A percentile compares a stretch with the other conserved stretches of the same genome.
phyloP scores from a whole-genome alignment of 306 rosid species.

The Purshia tridentata region DNA sequence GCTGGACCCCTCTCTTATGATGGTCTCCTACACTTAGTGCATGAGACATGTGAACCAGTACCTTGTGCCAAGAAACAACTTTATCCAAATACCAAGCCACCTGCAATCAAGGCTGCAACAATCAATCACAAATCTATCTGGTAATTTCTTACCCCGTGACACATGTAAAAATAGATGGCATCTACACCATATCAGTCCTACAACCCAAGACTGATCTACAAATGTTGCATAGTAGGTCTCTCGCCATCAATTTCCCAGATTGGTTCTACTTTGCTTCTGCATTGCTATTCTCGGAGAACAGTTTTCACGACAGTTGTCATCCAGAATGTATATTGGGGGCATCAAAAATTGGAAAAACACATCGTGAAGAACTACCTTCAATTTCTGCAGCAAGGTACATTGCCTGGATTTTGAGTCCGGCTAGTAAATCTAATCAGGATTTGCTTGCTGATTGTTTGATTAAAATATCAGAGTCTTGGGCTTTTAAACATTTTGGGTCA shows the following conservation, averaged over 20 bases:
- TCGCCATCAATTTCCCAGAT: slow-evolving; percentile 43
- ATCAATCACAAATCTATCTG: slow-evolving; percentile 40
- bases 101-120: slow-evolving; percentile 10
- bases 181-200: slow-evolving; percentile 13
- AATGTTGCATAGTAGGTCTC: slow-evolving; percentile 34
- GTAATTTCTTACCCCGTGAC: slow-evolving; percentile 31
- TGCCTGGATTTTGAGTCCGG: slow-evolving; percentile 40
- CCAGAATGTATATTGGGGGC: slow-evolving; percentile 10
- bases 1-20: slow-evolving; percentile 32
- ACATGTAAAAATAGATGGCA: slow-evolving; percentile 17
- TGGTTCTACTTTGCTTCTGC: slow-evolving; percentile 44
- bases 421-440: slow-evolving; percentile 25
- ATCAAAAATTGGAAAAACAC: slow-evolving; percentile 10
- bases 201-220: slow-evolving; percentile 10
- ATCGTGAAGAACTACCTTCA: slow-evolving; percentile 15
- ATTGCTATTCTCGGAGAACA: slow-evolving; percentile 30
- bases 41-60: neutral
- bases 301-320: slow-evolving; percentile 14
- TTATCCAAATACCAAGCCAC: slow-evolving; percentile 11
- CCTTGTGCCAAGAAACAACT: slow-evolving; percentile 8
- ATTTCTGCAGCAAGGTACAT: slow-evolving; percentile 37
- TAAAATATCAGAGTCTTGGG: slow-evolving; percentile 27
- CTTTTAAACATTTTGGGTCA: slow-evolving; percentile 11
- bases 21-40: slow-evolving; percentile 20
- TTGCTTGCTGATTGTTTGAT: slow-evolving; percentile 28